A percentile compares a stretch with the other conserved stretches of the same genome.
These are phyloP conservation scores for Manihot esculenta DNA, from an alignment of 441 rosid genomes.

Conservation along the genomic window DNA sequence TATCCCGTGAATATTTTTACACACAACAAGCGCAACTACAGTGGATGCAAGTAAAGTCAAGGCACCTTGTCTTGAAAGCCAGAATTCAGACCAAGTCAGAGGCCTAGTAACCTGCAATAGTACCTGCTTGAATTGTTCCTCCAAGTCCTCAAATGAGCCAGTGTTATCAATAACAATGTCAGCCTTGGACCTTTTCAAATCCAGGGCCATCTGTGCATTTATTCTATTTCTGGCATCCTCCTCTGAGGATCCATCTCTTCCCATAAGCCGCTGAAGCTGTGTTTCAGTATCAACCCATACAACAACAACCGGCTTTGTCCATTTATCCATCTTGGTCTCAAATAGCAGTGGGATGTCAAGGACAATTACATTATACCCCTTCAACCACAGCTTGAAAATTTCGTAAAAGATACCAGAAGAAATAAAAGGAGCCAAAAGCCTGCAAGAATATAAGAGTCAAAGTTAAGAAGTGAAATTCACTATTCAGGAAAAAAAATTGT, in stretches of 20 bases:
- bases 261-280: constrained; percentile 42
- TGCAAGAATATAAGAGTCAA: constrained; percentile 29
- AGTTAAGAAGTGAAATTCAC: constrained; percentile 1
- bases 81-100: constrained; percentile 67
- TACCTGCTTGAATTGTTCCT: constrained; percentile 49
- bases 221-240: constrained; percentile 66
- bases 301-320: constrained; percentile 17
- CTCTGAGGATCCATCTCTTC: constrained; percentile 48
- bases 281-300: constrained; percentile 23
- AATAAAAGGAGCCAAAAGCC: constrained; percentile 31
- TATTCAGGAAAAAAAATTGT: constrained; percentile 1
- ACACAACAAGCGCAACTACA: constrained; percentile 39
- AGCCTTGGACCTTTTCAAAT: constrained; percentile 58
- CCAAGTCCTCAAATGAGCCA: constrained; percentile 63
- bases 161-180: constrained; percentile 72
- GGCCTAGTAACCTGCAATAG: constrained; percentile 53
- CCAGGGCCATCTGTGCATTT: constrained; percentile 75
- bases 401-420: constrained; percentile 13
- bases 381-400: constrained; percentile 19
- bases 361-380: constrained; percentile 20
- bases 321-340: constrained; percentile 21
- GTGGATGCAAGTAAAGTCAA: constrained; percentile 44
- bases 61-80: constrained; percentile 73
- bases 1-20: constrained; percentile 25
- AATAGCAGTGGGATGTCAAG: constrained; percentile 21